A percentile compares a stretch with the other conserved stretches of the same genome.
Conservation (phyloP, 2,329 filamentous ascomycete species). For the Penicillium sp. region DNA sequence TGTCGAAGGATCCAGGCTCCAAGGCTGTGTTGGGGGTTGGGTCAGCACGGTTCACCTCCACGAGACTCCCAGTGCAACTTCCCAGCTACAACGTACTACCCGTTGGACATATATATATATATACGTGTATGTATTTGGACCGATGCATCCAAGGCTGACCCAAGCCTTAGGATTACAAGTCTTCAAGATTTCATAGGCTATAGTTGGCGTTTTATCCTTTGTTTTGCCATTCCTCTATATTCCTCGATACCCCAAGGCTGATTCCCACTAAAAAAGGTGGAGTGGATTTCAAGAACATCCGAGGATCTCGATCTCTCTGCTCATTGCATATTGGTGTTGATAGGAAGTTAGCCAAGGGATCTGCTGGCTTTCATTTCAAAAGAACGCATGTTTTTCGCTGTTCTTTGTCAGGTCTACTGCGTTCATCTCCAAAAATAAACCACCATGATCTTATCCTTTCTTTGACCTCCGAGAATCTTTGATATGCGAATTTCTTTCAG, state of each 20-base stretch:
- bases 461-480: not conserved
- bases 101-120: not conserved
- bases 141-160: not conserved
- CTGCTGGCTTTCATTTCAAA: not conserved
- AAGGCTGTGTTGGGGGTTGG: slow-evolving; percentile 9
- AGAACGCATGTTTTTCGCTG: not conserved
- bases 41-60: slow-evolving; percentile 7
- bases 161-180: not conserved
- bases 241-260: not conserved
- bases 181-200: not conserved
- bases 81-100: not conserved
- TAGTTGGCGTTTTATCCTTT: not conserved
- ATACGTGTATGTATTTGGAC: not conserved
- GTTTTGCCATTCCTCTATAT: not conserved
- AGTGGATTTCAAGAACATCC: not conserved
- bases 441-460: not conserved
- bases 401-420: not conserved
- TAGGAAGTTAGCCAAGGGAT: not conserved
- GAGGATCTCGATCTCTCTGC: not conserved
- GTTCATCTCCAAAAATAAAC: not conserved
- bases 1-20: not conserved
- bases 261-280: not conserved
- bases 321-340: not conserved
- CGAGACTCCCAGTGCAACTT: not conserved
- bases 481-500: not conserved